Base-by-base conservation (phyloP, 1,139 yeast genomes). In the Zygoascus meyerae region DNA sequence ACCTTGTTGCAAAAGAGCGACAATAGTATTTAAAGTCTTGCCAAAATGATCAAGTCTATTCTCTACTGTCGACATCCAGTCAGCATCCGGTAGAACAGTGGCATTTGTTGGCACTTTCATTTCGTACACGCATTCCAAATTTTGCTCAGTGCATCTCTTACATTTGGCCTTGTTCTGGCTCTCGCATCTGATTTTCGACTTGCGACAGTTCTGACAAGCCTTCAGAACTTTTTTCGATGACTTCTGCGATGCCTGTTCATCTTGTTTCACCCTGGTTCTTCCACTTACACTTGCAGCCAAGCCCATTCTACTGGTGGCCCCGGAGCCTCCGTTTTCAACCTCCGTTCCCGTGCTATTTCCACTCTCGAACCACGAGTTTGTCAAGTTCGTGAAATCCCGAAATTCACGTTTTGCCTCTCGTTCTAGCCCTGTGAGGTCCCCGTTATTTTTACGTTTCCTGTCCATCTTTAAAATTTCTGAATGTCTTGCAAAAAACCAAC, bases 151-250 rank as follows among this genome's bases (percentile, higher is more conserved):
- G 58, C 89, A 82, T 49, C 86, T 61, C 52, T 74, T 76, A 60
- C 89, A 82, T 1, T 83, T 82, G 41, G 61, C 55, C 11, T 57
- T 54, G n/a, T 56, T 60, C 7, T 64, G 58, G 53, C 76, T 75
- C 29, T 73, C 72, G 57, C 89, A 82, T 62, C 75, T 79, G 29
- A 81, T 82, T 64, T 82, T 82, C 30, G 83, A 74, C 59, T 72
- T 71, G 50, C 83, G 75, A 60, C 89, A 82, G 57, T 73, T 73
- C 17, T 77, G 69, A 59, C 89, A 82, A 5, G 87, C 87, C 57
- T 77, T 80, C 10, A 78, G 38, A 8, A 48, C 48, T 39, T 52
- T 53, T 3, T 55, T 55, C 26, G 36, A 17, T 10, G 36, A 17
- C 18, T 34, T 17, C n/a, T 9, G 11, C 15, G 29, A 17, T 26